Evolutionary conservation across 2,329 filamentous ascomycete genomes (phyloP).

Genomic region (Colletotrichum karsti): DNA sequence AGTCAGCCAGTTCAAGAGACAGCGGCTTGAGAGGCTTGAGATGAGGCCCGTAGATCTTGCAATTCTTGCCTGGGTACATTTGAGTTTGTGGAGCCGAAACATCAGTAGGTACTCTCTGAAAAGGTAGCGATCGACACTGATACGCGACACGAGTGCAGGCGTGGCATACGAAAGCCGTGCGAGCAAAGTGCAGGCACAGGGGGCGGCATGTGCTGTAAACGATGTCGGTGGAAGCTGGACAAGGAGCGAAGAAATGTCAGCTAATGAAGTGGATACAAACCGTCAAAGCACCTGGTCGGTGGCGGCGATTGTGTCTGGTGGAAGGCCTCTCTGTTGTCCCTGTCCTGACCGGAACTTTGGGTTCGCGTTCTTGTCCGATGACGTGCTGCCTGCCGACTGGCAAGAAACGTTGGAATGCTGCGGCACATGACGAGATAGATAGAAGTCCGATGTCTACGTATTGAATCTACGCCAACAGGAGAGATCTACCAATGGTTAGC

Average conservation of each 20-base stretch:
- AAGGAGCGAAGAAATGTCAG: not conserved
- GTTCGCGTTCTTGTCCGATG: not conserved
- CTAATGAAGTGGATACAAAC: not conserved
- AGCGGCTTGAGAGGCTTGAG: slow-evolving; percentile 21
- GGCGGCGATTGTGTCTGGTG: not conserved
- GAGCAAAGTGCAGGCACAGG: slow-evolving; percentile 18
- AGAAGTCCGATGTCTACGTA: too few species aligned
- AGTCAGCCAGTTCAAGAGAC: not conserved
- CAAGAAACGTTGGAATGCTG: not conserved
- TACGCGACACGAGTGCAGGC: slow-evolving; percentile 12
- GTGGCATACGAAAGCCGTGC: slow-evolving; percentile 12
- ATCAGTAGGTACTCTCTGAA: not conserved
- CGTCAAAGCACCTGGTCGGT: not conserved
- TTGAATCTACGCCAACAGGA: too few species aligned
- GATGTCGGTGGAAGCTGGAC: not conserved
- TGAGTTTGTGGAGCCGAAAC: slow-evolving; percentile 23
- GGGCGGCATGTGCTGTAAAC: not conserved
- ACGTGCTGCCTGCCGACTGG: not conserved
- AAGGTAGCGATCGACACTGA: slow-evolving; percentile 15
- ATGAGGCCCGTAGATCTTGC: slow-evolving; percentile 27
- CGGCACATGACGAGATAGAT: too few species aligned
- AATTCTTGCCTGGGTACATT: slow-evolving; percentile 10
- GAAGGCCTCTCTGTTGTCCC: not conserved
- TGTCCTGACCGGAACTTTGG: not conserved
- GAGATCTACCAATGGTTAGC: too few species aligned